Conservation (phyloP, 805 yeast species). For the Candida nonsorbophila region DNA sequence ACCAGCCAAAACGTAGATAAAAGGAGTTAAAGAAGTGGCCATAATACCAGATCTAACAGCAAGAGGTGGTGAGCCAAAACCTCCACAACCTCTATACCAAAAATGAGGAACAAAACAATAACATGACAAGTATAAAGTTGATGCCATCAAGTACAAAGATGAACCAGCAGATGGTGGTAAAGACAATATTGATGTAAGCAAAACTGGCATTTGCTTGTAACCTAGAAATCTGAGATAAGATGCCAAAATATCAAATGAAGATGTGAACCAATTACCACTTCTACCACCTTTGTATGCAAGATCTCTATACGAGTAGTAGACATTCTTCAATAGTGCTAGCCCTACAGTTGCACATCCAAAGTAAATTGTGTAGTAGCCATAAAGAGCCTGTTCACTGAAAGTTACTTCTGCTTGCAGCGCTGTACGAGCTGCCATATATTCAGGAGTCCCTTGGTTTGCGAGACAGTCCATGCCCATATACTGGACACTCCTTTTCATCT, state of each 20-base stretch:
- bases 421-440: conserved; percentile 12
- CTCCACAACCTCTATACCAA: conserved; percentile 47
- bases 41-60: conserved; percentile 50
- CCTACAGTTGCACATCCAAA: conserved; percentile 33
- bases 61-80: conserved; percentile 57
- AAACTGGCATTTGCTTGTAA: conserved; percentile 24
- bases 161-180: conserved; percentile 33
- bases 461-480: conserved; percentile 40
- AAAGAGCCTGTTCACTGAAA: conserved; percentile 20
- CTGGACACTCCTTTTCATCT: too few species aligned
- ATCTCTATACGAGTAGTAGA: conserved; percentile 22
- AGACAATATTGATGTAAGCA: conserved; percentile 18
- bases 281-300: conserved; percentile 9
- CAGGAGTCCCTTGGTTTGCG: conserved; percentile 19
- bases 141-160: conserved; percentile 31
- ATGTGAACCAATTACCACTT: conserved; percentile 9
- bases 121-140: conserved; percentile 24
- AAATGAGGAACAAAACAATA: conserved; percentile 43
- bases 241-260: conserved; percentile 21
- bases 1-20: conserved; percentile 46
- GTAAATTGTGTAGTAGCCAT: conserved; percentile 36
- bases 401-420: conserved; percentile 26
- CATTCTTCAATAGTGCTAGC: conserved; percentile 27
- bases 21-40: conserved; percentile 47
- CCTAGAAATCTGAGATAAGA: conserved; percentile 31